A percentile compares a stretch with the other conserved stretches of the same genome.
These are phyloP conservation scores for Phytophthora ramorum DNA, from an alignment of 352 stramenopile species.

Conservation along the genomic window DNA sequence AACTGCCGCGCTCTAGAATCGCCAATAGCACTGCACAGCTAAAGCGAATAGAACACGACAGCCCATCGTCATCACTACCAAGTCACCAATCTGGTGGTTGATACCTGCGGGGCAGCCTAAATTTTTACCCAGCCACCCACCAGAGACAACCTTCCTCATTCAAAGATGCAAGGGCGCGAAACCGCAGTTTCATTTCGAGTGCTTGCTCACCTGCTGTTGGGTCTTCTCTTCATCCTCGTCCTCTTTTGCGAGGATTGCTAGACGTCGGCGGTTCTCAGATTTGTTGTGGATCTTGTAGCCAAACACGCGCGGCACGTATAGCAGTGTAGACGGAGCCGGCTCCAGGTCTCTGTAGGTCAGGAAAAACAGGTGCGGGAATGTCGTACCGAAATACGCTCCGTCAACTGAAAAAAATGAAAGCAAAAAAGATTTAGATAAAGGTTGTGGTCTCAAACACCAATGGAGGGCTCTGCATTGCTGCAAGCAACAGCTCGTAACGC, in stretches of 20 bases:
- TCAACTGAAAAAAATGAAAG: constrained; percentile 71
- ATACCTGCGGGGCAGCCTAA: constrained; percentile 1
- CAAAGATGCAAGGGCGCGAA: constrained; percentile 36
- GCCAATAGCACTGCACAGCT: constrained; percentile 32
- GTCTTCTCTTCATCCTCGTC: constrained; percentile 80
- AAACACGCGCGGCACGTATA: constrained; percentile 92
- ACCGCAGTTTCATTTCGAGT: constrained; percentile 43
- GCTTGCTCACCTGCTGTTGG: constrained; percentile 68
- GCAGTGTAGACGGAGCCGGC: constrained; percentile 77
- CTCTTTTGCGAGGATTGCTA: constrained; percentile 83
- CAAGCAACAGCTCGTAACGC: background rate
- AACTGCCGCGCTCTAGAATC: constrained; percentile 12
- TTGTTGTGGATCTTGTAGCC: constrained; percentile 94
- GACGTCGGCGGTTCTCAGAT: constrained; percentile 79
- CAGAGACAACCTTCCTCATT: constrained; percentile 11
- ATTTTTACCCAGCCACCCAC: constrained; percentile 6
- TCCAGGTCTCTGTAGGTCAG: constrained; percentile 96
- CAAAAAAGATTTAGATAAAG: background rate
- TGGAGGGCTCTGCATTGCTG: background rate
- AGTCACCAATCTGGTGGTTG: constrained; percentile 14
- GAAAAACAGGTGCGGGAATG: constrained; percentile 98
- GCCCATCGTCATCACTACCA: constrained; percentile 10
- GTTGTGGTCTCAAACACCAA: background rate
- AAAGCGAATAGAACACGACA: constrained; percentile 8
- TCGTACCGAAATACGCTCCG: constrained; percentile 98